These are phyloP conservation scores for Ustilago tritici DNA, from an alignment of 1,284 basidiomycete species.

Conservation along the genomic window DNA sequence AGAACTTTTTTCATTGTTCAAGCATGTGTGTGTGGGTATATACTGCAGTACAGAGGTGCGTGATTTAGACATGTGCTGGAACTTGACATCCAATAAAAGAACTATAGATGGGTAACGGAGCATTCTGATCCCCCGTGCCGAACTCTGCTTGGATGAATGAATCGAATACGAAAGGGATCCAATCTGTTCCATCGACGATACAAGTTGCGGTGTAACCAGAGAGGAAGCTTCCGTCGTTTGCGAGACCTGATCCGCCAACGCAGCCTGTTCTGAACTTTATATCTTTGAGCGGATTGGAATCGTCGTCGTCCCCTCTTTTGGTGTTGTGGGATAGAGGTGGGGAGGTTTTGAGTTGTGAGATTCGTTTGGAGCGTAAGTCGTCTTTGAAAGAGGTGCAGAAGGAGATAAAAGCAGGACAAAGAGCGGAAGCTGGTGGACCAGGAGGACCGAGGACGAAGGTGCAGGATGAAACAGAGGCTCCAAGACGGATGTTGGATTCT, in stretches of 20 bases:
- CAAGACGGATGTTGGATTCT: slow-evolving; percentile 4
- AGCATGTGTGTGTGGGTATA: background rate
- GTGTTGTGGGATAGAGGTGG: slow-evolving; percentile 1
- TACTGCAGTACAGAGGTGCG: too few relatives aligned
- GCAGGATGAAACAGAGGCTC: slow-evolving; percentile 21
- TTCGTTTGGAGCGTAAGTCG: slow-evolving; percentile 12
- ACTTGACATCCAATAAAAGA: slow-evolving; percentile 42
- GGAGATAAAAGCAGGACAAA: slow-evolving; percentile 33
- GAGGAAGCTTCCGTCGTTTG: slow-evolving; percentile 19
- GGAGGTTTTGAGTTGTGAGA: slow-evolving; percentile 20
- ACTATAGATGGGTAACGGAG: slow-evolving; percentile 12
- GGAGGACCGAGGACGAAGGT: slow-evolving; percentile 45
- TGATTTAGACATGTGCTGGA: slow-evolving; percentile 20
- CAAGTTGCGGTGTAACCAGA: slow-evolving; percentile 38
- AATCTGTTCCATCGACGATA: slow-evolving; percentile 36
- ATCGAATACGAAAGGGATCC: slow-evolving; percentile 37
- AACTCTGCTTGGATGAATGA: slow-evolving; percentile 26
- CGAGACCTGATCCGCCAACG: slow-evolving; percentile 6
- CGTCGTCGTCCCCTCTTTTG: slow-evolving; percentile 17
- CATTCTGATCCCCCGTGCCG: slow-evolving; percentile 5
- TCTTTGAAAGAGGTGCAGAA: slow-evolving; percentile 21
- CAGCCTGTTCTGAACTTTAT: slow-evolving; percentile 30
- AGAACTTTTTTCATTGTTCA: background rate
- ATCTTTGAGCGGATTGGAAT: slow-evolving; percentile 12
- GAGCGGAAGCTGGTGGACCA: slow-evolving; percentile 13